Conservation (phyloP, 495 filamentous ascomycete genomes). For the Thozetella sp. region DNA sequence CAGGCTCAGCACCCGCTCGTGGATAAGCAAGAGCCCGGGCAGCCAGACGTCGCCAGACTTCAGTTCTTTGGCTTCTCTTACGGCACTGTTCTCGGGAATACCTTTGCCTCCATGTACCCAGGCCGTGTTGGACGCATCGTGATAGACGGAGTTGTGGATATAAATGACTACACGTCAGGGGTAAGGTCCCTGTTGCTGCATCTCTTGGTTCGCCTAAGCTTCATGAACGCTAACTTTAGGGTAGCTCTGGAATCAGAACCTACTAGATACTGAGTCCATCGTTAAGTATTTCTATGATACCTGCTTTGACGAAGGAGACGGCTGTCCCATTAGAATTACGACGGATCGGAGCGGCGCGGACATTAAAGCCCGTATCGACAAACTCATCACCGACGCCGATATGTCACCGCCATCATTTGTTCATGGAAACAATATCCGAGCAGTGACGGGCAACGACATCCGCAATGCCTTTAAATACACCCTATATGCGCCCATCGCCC, state of each 20-base stretch:
- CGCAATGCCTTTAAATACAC: not conserved
- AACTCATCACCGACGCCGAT: slow-evolving; percentile 16
- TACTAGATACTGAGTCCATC: slow-evolving; percentile 51
- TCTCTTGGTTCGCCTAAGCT: not conserved
- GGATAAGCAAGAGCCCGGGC: not conserved
- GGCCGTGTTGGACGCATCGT: slow-evolving; percentile 40
- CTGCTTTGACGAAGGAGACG: slow-evolving; percentile 44
- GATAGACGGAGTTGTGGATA: slow-evolving; percentile 37
- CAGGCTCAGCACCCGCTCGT: not conserved
- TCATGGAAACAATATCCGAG: slow-evolving; percentile 19
- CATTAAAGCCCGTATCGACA: slow-evolving; percentile 45
- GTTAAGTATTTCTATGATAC: slow-evolving; percentile 48
- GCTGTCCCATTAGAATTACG: slow-evolving; percentile 48
- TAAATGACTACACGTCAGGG: slow-evolving; percentile 23
- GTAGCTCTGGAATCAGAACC: slow-evolving; percentile 37
- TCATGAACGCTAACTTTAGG: not conserved
- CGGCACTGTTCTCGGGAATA: slow-evolving; percentile 60
- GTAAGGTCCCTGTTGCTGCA: slow-evolving; percentile 4
- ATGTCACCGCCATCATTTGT: slow-evolving; percentile 16
- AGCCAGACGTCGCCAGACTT: slow-evolving; percentile 4
- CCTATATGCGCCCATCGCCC: not conserved
- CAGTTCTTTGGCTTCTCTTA: slow-evolving; percentile 65
- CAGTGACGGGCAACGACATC: slow-evolving; percentile 32
- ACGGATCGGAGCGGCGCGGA: slow-evolving; percentile 44
- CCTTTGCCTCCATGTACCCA: slow-evolving; percentile 45